Percentiles rank a stretch among this genome's conserved stretches.
These are phyloP conservation scores for Dothistroma septosporum DNA, from an alignment of 2,329 filamentous ascomycete genomes.

Conservation along the genomic window DNA sequence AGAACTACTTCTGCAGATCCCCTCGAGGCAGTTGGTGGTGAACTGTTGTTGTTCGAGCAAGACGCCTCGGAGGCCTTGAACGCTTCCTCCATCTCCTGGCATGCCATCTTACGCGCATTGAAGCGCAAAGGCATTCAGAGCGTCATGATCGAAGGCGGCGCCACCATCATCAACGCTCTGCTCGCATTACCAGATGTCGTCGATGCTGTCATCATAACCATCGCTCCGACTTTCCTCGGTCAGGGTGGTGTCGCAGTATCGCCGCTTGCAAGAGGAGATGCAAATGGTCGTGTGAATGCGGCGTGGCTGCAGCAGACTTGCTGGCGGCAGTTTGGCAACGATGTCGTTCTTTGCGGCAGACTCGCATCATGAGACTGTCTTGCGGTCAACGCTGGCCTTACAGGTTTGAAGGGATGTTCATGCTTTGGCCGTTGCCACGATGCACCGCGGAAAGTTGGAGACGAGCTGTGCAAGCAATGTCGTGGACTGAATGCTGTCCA, in stretches of 20 bases:
- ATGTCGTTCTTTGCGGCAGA: slow-evolving; percentile 75
- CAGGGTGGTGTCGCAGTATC: slow-evolving; percentile 74
- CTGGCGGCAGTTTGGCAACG: slow-evolving; percentile 76
- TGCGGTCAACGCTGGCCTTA: neutral
- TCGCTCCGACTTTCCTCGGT: slow-evolving; percentile 88
- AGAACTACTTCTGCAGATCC: neutral
- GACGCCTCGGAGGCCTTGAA: slow-evolving; percentile 12
- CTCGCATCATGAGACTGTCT: slow-evolving; percentile 31
- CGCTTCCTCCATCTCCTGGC: slow-evolving; percentile 50
- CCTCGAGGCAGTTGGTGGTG: slow-evolving; percentile 26
- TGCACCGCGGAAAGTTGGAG: too few species aligned
- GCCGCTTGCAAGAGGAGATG: slow-evolving; percentile 56
- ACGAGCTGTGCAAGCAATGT: too few species aligned
- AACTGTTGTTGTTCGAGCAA: slow-evolving; percentile 19
- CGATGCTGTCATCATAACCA: slow-evolving; percentile 77
- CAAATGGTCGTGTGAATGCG: slow-evolving; percentile 52
- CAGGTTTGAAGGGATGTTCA: too few species aligned
- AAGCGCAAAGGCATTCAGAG: slow-evolving; percentile 61
- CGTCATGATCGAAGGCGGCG: slow-evolving; percentile 91
- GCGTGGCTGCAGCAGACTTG: slow-evolving; percentile 62
- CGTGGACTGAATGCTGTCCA: too few species aligned
- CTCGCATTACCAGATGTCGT: slow-evolving; percentile 60
- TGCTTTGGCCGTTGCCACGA: too few species aligned
- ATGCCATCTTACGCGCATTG: slow-evolving; percentile 57
- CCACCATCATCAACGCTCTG: slow-evolving; percentile 73